A percentile compares a stretch with the other conserved stretches of the same genome.
These are phyloP conservation scores for Saccharum hybrid DNA, from an alignment of 202 grass and related monocot genomes.

Conservation along the genomic window DNA sequence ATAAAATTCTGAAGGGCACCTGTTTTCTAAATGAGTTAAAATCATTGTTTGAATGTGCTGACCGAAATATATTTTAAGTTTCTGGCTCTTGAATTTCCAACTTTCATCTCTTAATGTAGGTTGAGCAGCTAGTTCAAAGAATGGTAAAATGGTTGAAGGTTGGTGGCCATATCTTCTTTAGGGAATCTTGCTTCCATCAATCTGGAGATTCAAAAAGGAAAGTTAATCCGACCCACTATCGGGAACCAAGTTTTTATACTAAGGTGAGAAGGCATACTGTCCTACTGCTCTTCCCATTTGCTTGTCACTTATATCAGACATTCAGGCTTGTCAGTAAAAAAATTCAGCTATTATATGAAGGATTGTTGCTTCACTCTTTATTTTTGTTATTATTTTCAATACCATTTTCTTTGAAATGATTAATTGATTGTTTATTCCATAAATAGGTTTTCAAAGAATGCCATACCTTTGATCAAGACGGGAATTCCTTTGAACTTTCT, in stretches of 20 bases:
- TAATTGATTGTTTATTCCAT: conserved; percentile 26
- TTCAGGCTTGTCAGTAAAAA: neutral
- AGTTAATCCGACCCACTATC: conserved; percentile 93
- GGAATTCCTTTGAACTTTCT: conserved; percentile 79
- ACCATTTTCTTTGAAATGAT: conserved; percentile 13
- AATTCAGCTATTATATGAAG: neutral
- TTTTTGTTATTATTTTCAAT: conserved; percentile 17
- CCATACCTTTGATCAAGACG: conserved; percentile 63
- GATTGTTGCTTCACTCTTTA: neutral
- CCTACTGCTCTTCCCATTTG: neutral
- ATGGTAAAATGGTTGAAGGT: conserved; percentile 96
- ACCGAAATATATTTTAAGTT: neutral
- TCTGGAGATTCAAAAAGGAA: conserved; percentile 97
- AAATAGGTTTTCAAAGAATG: conserved; percentile 89
- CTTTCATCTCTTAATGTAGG: conserved; percentile 53
- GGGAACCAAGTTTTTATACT: conserved; percentile 91
- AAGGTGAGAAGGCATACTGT: conserved; percentile 60
- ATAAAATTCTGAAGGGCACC: neutral
- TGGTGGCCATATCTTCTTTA: conserved; percentile 90
- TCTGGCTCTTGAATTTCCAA: neutral
- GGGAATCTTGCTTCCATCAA: conserved; percentile 99
- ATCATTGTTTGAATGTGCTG: neutral
- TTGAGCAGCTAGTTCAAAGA: conserved; percentile 71
- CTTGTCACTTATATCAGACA: neutral
- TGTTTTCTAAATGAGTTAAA: neutral